Evolutionary conservation across 2,329 filamentous ascomycete species (phyloP).

Genomic region (Bipolaris oryzae): DNA sequence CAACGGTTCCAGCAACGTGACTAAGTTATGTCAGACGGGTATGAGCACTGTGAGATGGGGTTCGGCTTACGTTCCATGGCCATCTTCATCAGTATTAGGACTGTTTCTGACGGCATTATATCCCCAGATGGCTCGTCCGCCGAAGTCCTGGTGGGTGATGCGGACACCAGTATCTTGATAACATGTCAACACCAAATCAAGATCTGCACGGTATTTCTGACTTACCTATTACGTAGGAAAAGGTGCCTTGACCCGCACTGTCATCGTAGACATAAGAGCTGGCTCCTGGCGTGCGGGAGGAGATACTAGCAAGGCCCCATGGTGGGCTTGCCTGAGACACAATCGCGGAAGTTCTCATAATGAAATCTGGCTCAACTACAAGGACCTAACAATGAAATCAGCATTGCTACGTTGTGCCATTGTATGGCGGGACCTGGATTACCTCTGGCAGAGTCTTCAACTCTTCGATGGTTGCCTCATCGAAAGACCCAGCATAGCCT

Average conservation of each 20-base stretch:
- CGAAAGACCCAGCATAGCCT: constrained; percentile 41
- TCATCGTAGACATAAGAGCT: constrained; percentile 37
- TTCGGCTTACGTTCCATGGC: constrained; percentile 35
- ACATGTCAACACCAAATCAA: not conserved
- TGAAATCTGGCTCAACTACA: constrained; percentile 34
- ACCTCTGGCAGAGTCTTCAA: constrained; percentile 38
- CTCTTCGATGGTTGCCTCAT: constrained; percentile 38
- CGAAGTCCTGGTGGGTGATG: constrained; percentile 55
- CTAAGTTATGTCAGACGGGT: not conserved
- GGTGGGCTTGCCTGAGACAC: constrained; percentile 29
- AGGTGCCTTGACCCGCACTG: constrained; percentile 33
- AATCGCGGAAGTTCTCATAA: constrained; percentile 32
- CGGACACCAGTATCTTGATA: constrained; percentile 64
- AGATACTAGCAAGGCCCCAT: constrained; percentile 42
- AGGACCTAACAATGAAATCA: constrained; percentile 12
- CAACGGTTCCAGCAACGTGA: constrained; percentile 44
- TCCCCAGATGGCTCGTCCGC: constrained; percentile 37
- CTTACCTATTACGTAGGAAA: constrained; percentile 58
- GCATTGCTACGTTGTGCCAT: not conserved
- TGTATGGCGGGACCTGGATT: not conserved
- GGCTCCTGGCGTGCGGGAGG: constrained; percentile 26
- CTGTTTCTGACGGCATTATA: constrained; percentile 32
- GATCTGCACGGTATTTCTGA: no score
- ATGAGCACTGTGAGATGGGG: accelerated
- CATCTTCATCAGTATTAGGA: constrained; percentile 32